phyloP scores from a whole-genome alignment of 176 grass and related monocot species.

The Canna indica region DNA sequence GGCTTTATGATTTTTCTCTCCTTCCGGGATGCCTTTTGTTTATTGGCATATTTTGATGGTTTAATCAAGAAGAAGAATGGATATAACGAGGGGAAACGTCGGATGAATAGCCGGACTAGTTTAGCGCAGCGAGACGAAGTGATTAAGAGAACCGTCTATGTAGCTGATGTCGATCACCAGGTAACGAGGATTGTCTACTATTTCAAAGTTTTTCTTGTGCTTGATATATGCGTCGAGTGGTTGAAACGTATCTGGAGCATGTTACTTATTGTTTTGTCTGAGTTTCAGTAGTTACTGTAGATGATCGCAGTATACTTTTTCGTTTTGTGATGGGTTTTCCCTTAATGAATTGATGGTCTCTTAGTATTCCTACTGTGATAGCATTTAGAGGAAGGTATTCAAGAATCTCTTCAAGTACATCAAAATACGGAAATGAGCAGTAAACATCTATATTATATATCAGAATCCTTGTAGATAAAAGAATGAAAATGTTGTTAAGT shows the following conservation, averaged over 20 bases:
- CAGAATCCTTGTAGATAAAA: neutral
- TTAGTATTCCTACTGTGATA: neutral
- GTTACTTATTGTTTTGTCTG: neutral
- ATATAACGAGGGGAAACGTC: conserved; percentile 46
- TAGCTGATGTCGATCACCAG: conserved; percentile 97
- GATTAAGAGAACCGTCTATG: conserved; percentile 86
- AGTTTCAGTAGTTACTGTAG: neutral
- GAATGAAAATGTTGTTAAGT: no score
- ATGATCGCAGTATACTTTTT: neutral
- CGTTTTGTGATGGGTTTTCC: neutral
- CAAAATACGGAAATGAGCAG: neutral
- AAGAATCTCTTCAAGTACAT: neutral
- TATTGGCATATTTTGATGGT: neutral
- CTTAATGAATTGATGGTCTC: neutral
- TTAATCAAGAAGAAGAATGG: conserved; percentile 51
- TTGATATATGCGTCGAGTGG: neutral
- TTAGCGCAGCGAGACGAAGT: conserved; percentile 87
- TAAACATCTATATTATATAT: neutral
- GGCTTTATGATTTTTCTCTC: neutral
- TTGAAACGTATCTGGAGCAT: conserved; percentile 9
- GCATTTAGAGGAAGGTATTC: neutral
- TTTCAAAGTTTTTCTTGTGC: neutral
- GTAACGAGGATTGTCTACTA: conserved; percentile 14
- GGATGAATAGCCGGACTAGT: conserved; percentile 74
- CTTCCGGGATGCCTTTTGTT: neutral